Evolutionary conservation across 345 rosid species (phyloP).

Genomic region (Brassica rapa): DNA sequence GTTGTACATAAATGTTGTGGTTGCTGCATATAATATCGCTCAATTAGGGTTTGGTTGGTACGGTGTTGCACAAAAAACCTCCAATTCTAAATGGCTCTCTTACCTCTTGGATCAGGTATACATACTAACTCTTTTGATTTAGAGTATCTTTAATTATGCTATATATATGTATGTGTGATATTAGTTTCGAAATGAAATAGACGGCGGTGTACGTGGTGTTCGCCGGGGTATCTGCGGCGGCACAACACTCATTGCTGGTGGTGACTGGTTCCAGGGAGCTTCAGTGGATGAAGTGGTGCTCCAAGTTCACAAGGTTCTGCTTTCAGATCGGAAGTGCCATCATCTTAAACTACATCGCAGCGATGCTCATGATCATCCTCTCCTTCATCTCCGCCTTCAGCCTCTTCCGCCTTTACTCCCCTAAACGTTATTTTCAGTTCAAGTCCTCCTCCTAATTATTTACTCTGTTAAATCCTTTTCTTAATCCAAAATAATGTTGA

Average conservation of each 20-base stretch:
- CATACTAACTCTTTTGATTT: not conserved
- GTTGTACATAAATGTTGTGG: constrained; percentile 50
- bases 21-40: constrained; percentile 61
- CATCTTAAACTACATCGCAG: not conserved
- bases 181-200: constrained; percentile 34
- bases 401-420: constrained; percentile 68
- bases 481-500: constrained; percentile 6
- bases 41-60: constrained; percentile 46
- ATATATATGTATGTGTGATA: not conserved
- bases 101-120: constrained; percentile 68
- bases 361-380: not conserved
- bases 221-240: constrained; percentile 48
- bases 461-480: not conserved
- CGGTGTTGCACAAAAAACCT: constrained; percentile 25
- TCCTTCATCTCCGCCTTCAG: constrained; percentile 64
- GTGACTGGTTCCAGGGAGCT: constrained; percentile 49
- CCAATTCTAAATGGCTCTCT: constrained; percentile 43
- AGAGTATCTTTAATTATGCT: not conserved
- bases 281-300: constrained; percentile 81
- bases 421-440: constrained; percentile 45
- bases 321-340: constrained; percentile 37
- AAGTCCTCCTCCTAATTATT: constrained; percentile 36
- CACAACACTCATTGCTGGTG: constrained; percentile 49
- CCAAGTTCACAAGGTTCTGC: constrained; percentile 65
- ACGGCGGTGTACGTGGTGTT: constrained; percentile 51